These are phyloP conservation scores for Calonectria montana DNA, from an alignment of 2,329 filamentous ascomycete genomes.

Conservation along the genomic window DNA sequence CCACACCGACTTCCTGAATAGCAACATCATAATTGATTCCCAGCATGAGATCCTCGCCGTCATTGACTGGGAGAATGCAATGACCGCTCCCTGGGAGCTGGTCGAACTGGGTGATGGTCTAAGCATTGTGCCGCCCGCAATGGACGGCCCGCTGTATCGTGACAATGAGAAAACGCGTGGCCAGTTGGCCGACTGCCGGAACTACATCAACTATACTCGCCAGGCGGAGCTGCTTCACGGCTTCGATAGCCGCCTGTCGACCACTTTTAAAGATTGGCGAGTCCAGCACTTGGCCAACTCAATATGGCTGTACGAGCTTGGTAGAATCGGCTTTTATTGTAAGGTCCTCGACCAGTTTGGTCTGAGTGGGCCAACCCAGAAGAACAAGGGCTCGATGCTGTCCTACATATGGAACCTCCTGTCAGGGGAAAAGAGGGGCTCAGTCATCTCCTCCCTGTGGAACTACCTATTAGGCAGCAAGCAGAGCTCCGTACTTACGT, in stretches of 20 bases:
- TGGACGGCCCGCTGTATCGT: constrained; percentile 5
- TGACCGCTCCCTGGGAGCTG: constrained; percentile 39
- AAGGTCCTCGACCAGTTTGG: constrained; percentile 1
- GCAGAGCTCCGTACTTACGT: not conserved
- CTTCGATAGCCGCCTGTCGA: not conserved
- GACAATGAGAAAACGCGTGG: not conserved
- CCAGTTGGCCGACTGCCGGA: not conserved
- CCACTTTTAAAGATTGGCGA: not conserved
- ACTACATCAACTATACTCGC: not conserved
- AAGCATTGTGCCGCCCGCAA: not conserved
- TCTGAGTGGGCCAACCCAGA: not conserved
- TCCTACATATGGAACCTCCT: not conserved
- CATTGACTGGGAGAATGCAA: constrained; percentile 48
- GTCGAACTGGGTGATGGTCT: constrained; percentile 16
- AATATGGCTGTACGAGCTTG: not conserved
- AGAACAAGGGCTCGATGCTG: not conserved
- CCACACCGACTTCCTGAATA: constrained; percentile 47
- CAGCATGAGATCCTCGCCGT: constrained; percentile 39
- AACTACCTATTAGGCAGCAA: not conserved
- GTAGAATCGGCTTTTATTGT: constrained; percentile 1
- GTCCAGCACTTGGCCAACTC: constrained; percentile 3
- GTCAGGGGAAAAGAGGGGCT: not conserved
- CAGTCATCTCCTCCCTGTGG: not conserved
- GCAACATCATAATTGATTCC: constrained; percentile 46
- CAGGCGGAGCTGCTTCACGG: not conserved